Percentiles rank a stretch among this genome's conserved stretches.
Evolutionary conservation across 176 grass and related monocot genomes (phyloP).

Genomic region (Raddia distichophylla): DNA sequence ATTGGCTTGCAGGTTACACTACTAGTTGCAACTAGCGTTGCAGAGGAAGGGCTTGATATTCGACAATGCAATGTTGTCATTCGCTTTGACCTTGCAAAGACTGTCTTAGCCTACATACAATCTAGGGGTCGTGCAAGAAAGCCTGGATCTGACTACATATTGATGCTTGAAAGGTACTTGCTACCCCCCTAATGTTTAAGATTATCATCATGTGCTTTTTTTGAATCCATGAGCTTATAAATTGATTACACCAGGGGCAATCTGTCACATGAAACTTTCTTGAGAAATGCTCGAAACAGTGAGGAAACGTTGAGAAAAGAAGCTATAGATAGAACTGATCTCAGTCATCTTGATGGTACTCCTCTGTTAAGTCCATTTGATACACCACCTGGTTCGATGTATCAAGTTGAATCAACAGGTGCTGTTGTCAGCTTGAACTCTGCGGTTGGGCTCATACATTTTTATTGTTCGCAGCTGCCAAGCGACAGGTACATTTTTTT

Average conservation of each 20-base stretch:
- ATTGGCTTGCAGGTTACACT: slow-evolving; percentile 79
- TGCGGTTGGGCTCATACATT: slow-evolving; percentile 91
- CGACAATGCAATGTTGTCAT: slow-evolving; percentile 99
- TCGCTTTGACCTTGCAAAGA: slow-evolving; percentile 99
- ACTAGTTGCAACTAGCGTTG: slow-evolving; percentile 96
- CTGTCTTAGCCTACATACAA: slow-evolving; percentile 97
- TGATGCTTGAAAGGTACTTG: slow-evolving; percentile 98
- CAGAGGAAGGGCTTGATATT: slow-evolving; percentile 99
- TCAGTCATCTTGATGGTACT: slow-evolving; percentile 91
- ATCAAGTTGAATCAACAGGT: slow-evolving; percentile 95
- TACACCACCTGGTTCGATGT: slow-evolving; percentile 63
- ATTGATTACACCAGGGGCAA: slow-evolving; percentile 68
- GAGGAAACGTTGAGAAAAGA: slow-evolving; percentile 98
- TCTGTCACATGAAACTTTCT: slow-evolving; percentile 83
- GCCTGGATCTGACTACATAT: slow-evolving; percentile 97
- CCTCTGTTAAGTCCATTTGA: slow-evolving; percentile 61
- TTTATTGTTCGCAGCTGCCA: slow-evolving; percentile 97
- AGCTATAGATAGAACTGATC: slow-evolving; percentile 98
- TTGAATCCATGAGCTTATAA: slow-evolving; percentile 40
- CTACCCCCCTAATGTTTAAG: slow-evolving; percentile 6
- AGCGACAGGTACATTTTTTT: slow-evolving; percentile 78
- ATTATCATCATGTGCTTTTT: neutral
- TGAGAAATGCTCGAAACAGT: slow-evolving; percentile 94
- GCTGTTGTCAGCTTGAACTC: slow-evolving; percentile 99
- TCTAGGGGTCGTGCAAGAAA: slow-evolving; percentile 96